Percentiles rank a stretch among this genome's conserved stretches.
Conservation (phyloP, 441 rosid species). For the Melianthus villosus region DNA sequence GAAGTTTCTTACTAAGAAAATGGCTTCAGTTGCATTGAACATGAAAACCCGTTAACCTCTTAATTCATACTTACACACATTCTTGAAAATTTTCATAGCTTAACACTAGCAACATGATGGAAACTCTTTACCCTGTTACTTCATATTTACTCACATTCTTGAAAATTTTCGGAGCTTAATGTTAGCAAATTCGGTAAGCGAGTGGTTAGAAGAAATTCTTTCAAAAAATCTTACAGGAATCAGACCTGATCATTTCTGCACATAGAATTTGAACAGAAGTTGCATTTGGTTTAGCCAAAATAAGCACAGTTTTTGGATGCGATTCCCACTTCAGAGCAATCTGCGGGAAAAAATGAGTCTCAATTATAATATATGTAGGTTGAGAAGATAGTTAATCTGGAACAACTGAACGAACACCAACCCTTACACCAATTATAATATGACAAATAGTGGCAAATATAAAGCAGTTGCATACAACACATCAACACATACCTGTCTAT, state of each 20-base stretch:
- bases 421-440: slow-evolving; percentile 3
- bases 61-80: not conserved
- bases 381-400: no score
- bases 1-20: no score
- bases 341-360: slow-evolving; percentile 29
- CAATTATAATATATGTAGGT: no score
- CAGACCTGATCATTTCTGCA: slow-evolving; percentile 74
- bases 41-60: not conserved
- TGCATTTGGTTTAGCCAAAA: slow-evolving; percentile 83
- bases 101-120: not conserved
- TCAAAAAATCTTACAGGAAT: not conserved
- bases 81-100: not conserved
- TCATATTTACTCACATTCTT: no score
- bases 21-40: not conserved
- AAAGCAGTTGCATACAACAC: no score
- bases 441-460: no score
- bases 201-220: not conserved
- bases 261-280: slow-evolving; percentile 58
- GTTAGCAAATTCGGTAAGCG: no score
- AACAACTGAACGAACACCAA: no score
- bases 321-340: slow-evolving; percentile 91
- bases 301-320: slow-evolving; percentile 72
- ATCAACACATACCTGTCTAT: slow-evolving; percentile 54
- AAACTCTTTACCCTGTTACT: no score
- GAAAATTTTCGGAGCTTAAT: no score